These are phyloP conservation scores for Spongiforma sp. DNA, from an alignment of 1,284 basidiomycete genomes.

Conservation along the genomic window DNA sequence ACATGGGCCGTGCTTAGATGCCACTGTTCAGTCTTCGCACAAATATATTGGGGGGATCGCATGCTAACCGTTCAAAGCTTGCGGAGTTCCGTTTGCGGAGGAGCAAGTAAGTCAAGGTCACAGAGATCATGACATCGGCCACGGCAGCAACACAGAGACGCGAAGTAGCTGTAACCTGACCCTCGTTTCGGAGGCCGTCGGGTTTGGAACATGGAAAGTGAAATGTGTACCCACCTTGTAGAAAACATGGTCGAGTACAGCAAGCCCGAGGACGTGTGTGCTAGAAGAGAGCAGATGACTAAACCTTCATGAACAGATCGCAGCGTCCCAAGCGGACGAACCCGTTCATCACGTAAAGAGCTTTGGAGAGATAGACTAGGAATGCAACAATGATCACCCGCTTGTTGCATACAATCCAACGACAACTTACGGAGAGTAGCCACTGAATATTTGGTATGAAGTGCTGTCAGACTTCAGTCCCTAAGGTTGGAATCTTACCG, in stretches of 20 bases:
- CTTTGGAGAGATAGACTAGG: neutral
- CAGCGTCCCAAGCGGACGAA: neutral
- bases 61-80: neutral
- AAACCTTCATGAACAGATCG: too few species aligned
- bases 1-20: conserved; percentile 10
- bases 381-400: neutral
- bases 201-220: neutral
- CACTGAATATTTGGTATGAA: conserved; percentile 1
- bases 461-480: neutral
- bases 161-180: neutral
- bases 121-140: conserved; percentile 14
- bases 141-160: conserved; percentile 1
- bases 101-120: conserved; percentile 10
- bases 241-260: neutral
- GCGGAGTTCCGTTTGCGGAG: neutral
- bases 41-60: neutral
- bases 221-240: neutral
- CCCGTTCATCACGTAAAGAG: neutral
- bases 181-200: neutral
- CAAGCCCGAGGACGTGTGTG: neutral
- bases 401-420: neutral
- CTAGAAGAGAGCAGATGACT: neutral
- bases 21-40: neutral
- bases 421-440: conserved; percentile 2
- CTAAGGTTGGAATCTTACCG: conserved; percentile 1